A percentile compares a stretch with the other conserved stretches of the same genome.
phyloP scores from a whole-genome alignment of 495 filamentous ascomycete species.

The Xylaria curta region DNA sequence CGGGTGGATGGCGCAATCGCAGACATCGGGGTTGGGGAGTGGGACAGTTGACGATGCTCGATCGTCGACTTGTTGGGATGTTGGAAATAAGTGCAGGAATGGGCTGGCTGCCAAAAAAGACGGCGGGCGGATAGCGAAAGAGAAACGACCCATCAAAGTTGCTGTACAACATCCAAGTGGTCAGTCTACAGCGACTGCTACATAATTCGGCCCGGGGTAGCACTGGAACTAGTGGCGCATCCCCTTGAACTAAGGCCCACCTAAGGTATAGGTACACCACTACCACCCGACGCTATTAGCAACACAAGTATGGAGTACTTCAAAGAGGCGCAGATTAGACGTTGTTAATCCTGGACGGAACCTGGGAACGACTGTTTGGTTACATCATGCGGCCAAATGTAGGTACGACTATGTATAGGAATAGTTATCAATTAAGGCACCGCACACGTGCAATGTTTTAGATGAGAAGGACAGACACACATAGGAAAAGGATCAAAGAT shows the following conservation, averaged over 20 bases:
- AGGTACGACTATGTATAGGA: background rate
- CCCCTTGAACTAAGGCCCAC: background rate
- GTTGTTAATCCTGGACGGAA: background rate
- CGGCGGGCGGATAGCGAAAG: background rate
- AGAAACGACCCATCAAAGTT: constrained; percentile 2
- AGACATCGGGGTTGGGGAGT: constrained; percentile 10
- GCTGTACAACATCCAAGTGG: background rate
- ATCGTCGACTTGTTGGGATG: constrained; percentile 9
- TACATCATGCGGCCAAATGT: constrained; percentile 20
- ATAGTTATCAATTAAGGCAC: background rate
- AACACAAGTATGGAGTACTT: background rate
- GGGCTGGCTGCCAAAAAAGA: constrained; percentile 10
- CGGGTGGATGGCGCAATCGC: constrained; percentile 22
- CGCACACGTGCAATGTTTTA: background rate
- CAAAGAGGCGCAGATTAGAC: background rate
- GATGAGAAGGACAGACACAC: background rate
- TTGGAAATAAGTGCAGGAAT: background rate
- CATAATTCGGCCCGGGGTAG: background rate
- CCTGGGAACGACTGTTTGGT: background rate
- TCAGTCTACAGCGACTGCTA: constrained; percentile 8
- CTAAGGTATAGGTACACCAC: background rate
- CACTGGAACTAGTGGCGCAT: background rate
- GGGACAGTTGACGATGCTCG: constrained; percentile 15
- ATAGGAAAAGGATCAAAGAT: too few relatives aligned
- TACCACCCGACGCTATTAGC: too few relatives aligned